Conservation (phyloP, 2,329 filamentous ascomycete genomes). For the Parastagonospora avenae region DNA sequence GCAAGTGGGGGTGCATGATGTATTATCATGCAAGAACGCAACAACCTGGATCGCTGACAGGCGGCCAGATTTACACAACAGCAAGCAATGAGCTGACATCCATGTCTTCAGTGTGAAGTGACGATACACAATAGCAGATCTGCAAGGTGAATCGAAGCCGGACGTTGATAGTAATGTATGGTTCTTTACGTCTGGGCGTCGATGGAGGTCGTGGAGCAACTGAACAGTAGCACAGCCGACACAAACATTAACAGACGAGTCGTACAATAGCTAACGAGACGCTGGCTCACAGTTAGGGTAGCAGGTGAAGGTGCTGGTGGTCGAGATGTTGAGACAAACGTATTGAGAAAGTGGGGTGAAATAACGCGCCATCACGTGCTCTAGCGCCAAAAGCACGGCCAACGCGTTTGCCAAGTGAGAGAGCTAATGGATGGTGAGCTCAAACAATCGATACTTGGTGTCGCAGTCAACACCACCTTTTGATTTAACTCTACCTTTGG, state of each 20-base stretch:
- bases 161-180: too few relatives aligned
- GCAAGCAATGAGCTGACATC: too few relatives aligned
- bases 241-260: neutral
- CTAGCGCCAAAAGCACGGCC: neutral
- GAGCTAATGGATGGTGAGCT: conserved; percentile 1
- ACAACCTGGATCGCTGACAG: too few relatives aligned
- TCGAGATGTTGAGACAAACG: neutral
- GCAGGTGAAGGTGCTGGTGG: neutral
- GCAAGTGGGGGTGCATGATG: too few relatives aligned
- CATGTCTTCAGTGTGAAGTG: too few relatives aligned
- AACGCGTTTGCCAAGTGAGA: conserved; percentile 16
- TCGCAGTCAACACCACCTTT: neutral
- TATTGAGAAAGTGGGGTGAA: neutral
- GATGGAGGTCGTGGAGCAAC: too few relatives aligned
- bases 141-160: too few relatives aligned
- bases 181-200: too few relatives aligned
- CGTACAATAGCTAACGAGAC: neutral
- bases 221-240: neutral
- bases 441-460: conserved; percentile 1
- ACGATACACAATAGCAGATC: too few relatives aligned
- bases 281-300: neutral
- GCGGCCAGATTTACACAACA: too few relatives aligned
- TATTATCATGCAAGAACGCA: too few relatives aligned
- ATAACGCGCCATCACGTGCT: conserved; percentile 1
- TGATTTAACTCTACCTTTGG: neutral